Percentiles rank a stretch among this genome's conserved stretches.
Evolutionary conservation across 768 basidiomycete species (phyloP).

Genomic region (Lactifluus subvellereus): DNA sequence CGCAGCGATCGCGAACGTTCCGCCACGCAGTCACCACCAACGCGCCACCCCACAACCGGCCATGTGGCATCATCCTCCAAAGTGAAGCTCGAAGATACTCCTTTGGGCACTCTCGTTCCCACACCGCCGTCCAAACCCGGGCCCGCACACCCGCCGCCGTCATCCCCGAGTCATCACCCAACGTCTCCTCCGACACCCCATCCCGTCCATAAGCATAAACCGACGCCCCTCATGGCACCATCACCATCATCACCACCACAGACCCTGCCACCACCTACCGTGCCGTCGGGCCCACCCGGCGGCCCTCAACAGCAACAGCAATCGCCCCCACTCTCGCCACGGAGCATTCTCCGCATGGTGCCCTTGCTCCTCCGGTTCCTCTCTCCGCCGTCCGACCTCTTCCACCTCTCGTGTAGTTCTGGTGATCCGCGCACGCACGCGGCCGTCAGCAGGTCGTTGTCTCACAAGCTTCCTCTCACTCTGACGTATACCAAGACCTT

Average conservation of each 20-base stretch:
- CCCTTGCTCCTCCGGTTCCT: constrained; percentile 16
- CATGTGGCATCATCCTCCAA: constrained; percentile 16
- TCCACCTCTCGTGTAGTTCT: constrained; percentile 10
- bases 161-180: not conserved
- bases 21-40: not conserved
- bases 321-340: constrained; percentile 10
- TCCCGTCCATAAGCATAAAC: not conserved
- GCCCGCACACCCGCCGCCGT: no score
- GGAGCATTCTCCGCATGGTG: constrained; percentile 16
- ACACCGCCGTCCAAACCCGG: not conserved
- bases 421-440: constrained; percentile 16
- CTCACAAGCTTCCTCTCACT: not conserved
- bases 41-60: not conserved
- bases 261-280: no score
- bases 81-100: constrained; percentile 17
- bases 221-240: not conserved
- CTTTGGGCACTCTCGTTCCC: constrained; percentile 5
- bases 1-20: constrained; percentile 6
- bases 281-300: no score
- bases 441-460: not conserved
- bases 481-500: constrained; percentile 11
- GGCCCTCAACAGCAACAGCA: not conserved
- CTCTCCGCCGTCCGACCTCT: constrained; percentile 1
- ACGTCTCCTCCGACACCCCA: not conserved
- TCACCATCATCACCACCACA: not conserved